Conservation (phyloP, 306 rosid genomes). For the Pueraria montana region DNA sequence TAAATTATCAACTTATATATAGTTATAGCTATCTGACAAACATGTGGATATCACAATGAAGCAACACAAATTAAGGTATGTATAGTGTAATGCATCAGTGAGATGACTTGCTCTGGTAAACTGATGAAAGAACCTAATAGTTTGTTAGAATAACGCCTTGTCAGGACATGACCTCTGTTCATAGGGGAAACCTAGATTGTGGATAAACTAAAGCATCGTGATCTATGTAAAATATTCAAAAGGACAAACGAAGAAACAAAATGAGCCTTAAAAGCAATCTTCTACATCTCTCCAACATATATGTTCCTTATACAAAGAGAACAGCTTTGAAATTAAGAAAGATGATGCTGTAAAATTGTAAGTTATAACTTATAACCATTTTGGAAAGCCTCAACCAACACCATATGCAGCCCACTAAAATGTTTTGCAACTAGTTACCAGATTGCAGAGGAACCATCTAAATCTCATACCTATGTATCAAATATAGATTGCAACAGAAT, state of each 20-base stretch:
- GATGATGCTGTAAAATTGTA: not conserved
- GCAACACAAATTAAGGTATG: conserved; percentile 12
- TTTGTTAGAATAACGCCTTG: too few relatives aligned
- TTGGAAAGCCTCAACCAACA: conserved; percentile 32
- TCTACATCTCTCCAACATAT: conserved; percentile 1
- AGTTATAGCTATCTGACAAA: not conserved
- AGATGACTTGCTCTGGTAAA: not conserved
- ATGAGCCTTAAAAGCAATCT: conserved; percentile 21
- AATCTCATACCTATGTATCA: conserved; percentile 25
- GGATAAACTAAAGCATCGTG: not conserved
- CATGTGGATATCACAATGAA: conserved; percentile 13
- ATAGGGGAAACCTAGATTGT: conserved; percentile 22
- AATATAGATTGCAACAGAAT: conserved; percentile 28
- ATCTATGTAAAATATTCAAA: not conserved
- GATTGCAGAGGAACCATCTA: conserved; percentile 13
- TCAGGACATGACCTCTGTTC: not conserved
- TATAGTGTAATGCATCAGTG: conserved; percentile 10
- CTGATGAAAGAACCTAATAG: conserved; percentile 8
- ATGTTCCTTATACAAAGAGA: not conserved
- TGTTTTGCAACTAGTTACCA: conserved; percentile 16
- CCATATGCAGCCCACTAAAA: conserved; percentile 29
- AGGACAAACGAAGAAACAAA: conserved; percentile 22
- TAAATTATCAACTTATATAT: conserved; percentile 19
- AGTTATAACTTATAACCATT: not conserved
- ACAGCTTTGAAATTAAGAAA: conserved; percentile 11